Evolutionary conservation across 2,329 filamentous ascomycete species (phyloP).

Genomic region (Fusarium austroafricanum): DNA sequence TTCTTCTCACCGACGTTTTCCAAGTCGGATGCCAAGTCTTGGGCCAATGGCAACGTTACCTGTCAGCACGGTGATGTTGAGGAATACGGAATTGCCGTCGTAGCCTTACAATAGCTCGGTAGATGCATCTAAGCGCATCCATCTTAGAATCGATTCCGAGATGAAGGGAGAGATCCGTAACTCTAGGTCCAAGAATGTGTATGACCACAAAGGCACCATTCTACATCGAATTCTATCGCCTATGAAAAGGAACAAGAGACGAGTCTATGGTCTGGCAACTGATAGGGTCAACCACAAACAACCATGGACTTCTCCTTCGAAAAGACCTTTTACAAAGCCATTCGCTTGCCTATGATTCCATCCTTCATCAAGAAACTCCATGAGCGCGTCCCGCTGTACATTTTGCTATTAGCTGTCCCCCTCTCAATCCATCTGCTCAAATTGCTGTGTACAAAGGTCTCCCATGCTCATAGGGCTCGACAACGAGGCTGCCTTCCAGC

Average conservation of each 20-base stretch:
- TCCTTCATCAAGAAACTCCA: not conserved
- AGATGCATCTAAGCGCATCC: not conserved
- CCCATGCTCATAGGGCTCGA: not conserved
- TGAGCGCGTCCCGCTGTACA: not conserved
- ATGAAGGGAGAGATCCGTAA: no score
- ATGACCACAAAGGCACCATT: not conserved
- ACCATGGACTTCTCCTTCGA: not conserved
- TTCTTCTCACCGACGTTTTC: not conserved
- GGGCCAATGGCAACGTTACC: not conserved
- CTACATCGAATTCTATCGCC: not conserved
- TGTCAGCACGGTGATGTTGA: not conserved
- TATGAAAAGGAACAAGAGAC: not conserved
- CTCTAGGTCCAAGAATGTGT: not conserved
- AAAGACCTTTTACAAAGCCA: not conserved
- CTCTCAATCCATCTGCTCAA: not conserved
- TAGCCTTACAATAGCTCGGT: not conserved
- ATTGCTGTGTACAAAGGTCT: not conserved
- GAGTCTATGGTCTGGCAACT: not conserved
- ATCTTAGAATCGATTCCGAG: not conserved
- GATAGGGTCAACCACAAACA: not conserved
- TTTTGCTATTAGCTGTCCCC: not conserved
- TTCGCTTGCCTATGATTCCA: not conserved
- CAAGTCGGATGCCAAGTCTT: not conserved
- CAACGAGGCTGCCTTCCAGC: not conserved
- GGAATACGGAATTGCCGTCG: no score